Conservation (phyloP, 1,284 basidiomycete species). For the Fomitopsis betulina region DNA sequence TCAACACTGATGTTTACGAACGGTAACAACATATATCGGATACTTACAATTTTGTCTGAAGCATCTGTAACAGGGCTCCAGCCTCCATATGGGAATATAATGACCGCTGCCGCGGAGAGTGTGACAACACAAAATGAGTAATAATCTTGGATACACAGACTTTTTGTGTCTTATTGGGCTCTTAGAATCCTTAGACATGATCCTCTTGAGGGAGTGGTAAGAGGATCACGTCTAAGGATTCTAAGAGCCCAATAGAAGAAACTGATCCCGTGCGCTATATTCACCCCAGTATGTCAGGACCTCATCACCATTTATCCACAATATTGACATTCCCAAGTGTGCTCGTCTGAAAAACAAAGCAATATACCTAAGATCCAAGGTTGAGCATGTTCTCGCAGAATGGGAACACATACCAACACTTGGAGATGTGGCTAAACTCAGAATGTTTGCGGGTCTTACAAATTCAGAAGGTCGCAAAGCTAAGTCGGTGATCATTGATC, state of each 20-base stretch:
- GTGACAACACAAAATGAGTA: not conserved
- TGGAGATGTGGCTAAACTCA: not conserved
- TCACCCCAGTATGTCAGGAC: too few species aligned
- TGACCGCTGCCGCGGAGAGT: not conserved
- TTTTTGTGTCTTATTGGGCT: too few species aligned
- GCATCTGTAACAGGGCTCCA: not conserved
- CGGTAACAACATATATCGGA: not conserved
- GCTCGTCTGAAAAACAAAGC: too few species aligned
- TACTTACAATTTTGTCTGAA: not conserved
- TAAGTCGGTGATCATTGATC: not conserved
- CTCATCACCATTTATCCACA: too few species aligned
- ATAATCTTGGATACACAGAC: too few species aligned
- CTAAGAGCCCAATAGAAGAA: too few species aligned
- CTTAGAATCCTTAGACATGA: too few species aligned
- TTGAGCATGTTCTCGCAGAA: not conserved
- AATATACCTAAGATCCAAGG: not conserved
- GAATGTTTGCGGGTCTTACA: not conserved
- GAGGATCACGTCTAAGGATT: too few species aligned
- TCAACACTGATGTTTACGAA: not conserved
- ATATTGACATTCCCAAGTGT: too few species aligned
- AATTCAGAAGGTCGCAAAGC: not conserved
- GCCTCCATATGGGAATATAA: not conserved
- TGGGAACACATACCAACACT: not conserved
- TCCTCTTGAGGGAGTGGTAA: too few species aligned
- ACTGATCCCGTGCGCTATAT: too few species aligned